phyloP scores from a whole-genome alignment of 495 filamentous ascomycete species.

The Pseudomonodictys pantanalensis region DNA sequence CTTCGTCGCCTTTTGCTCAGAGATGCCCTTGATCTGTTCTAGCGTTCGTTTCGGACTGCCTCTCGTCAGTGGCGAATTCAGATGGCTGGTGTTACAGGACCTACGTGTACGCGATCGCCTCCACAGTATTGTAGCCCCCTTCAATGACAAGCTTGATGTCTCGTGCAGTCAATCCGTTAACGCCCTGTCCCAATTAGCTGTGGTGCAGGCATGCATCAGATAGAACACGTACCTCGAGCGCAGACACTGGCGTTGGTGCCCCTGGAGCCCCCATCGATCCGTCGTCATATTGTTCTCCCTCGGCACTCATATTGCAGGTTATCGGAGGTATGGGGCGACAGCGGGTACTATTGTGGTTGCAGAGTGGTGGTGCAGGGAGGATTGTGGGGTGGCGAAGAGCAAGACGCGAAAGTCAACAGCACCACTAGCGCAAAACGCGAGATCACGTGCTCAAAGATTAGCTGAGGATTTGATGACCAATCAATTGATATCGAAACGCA shows the following conservation, averaged over 20 bases:
- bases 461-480: too few species aligned
- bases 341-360: neutral
- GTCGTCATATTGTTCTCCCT: conserved; percentile 63
- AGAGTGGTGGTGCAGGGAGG: neutral
- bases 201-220: neutral
- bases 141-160: conserved; percentile 92
- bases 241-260: conserved; percentile 84
- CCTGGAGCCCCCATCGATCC: conserved; percentile 72
- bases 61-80: neutral
- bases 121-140: conserved; percentile 90
- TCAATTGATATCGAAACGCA: too few species aligned
- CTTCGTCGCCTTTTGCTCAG: conserved; percentile 91
- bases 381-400: neutral
- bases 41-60: conserved; percentile 70
- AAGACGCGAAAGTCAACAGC: conserved; percentile 7
- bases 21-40: conserved; percentile 96
- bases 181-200: conserved; percentile 52
- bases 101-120: conserved; percentile 89
- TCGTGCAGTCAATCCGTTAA: conserved; percentile 82
- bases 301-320: conserved; percentile 52
- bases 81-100: neutral
- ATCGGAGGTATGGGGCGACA: neutral
- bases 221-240: conserved; percentile 68
- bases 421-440: neutral
- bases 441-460: too few species aligned